A percentile compares a stretch with the other conserved stretches of the same genome.
Conservation (phyloP, 345 rosid species). For the Boechera stricta region DNA sequence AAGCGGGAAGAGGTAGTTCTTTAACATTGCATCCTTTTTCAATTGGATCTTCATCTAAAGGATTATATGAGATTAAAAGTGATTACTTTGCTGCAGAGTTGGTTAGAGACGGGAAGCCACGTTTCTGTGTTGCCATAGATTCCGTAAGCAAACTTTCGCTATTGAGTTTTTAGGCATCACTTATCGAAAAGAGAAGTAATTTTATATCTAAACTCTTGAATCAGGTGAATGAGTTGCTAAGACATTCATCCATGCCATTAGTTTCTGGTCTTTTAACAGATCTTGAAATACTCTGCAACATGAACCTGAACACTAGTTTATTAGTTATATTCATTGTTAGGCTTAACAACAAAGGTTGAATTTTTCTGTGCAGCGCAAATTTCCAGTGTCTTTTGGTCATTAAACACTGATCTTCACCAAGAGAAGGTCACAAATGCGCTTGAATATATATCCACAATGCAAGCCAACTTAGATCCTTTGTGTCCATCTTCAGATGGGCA, state of each 20-base stretch:
- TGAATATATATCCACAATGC: conserved; percentile 81
- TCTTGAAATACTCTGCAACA: conserved; percentile 52
- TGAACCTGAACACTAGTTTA: background rate
- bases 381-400: conserved; percentile 71
- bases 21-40: background rate
- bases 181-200: background rate
- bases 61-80: conserved; percentile 24
- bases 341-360: background rate
- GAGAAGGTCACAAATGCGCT: conserved; percentile 60
- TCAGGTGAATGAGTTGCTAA: conserved; percentile 76
- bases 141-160: conserved; percentile 56
- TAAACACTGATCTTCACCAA: conserved; percentile 82
- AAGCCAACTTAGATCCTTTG: conserved; percentile 65
- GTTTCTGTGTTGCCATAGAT: conserved; percentile 79
- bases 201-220: conserved; percentile 21
- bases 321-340: background rate
- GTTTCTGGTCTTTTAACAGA: conserved; percentile 69
- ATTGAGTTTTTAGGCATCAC: background rate
- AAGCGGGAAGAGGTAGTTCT: conserved; percentile 68
- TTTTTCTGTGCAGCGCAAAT: conserved; percentile 58
- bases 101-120: conserved; percentile 63
- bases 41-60: conserved; percentile 6
- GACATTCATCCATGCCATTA: conserved; percentile 64
- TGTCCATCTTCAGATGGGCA: conserved; percentile 49
- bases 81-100: conserved; percentile 54